Percentiles rank a stretch among this genome's conserved stretches.
These are phyloP conservation scores for Cryptococcus sp. DNA, from an alignment of 1,284 basidiomycete species.

Conservation along the genomic window DNA sequence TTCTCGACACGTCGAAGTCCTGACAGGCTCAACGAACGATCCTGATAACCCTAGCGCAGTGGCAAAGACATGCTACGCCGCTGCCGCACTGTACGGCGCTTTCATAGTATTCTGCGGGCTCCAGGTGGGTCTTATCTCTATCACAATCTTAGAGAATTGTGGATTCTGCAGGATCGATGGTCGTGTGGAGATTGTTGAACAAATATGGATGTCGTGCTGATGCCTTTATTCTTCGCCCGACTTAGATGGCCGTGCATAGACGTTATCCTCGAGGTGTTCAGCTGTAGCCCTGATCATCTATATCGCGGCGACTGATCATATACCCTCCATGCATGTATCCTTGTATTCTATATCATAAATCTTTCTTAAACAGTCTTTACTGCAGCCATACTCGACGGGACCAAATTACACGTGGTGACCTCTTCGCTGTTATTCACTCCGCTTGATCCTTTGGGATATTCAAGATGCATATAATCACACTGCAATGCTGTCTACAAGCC, in stretches of 20 bases:
- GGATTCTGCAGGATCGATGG: background rate
- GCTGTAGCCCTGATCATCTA: conserved; percentile 30
- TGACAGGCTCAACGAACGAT: conserved; percentile 57
- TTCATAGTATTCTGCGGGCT: conserved; percentile 58
- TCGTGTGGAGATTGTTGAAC: background rate
- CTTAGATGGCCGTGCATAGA: conserved; percentile 49
- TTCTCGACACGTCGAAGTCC: conserved; percentile 50
- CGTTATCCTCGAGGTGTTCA: conserved; percentile 54
- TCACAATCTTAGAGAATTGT: too few species aligned
- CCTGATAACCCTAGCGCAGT: conserved; percentile 54
- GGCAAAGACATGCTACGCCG: conserved; percentile 56
- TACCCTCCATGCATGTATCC: too few species aligned
- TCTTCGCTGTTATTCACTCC: too few species aligned
- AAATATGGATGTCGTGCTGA: background rate
- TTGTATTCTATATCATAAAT: too few species aligned
- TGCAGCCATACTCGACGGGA: too few species aligned
- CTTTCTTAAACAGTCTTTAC: too few species aligned
- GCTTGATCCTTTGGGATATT: too few species aligned
- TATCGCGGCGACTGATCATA: too few species aligned
- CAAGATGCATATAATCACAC: too few species aligned
- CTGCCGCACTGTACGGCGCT: conserved; percentile 56
- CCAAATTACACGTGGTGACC: too few species aligned
- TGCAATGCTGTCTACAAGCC: too few species aligned
- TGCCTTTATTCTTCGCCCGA: background rate
- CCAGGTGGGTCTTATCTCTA: conserved; percentile 49